Evolutionary conservation across 345 rosid species (phyloP), one percentile per base, ranked within the genome.

Genomic region (Stellera chamaejasme): DNA sequence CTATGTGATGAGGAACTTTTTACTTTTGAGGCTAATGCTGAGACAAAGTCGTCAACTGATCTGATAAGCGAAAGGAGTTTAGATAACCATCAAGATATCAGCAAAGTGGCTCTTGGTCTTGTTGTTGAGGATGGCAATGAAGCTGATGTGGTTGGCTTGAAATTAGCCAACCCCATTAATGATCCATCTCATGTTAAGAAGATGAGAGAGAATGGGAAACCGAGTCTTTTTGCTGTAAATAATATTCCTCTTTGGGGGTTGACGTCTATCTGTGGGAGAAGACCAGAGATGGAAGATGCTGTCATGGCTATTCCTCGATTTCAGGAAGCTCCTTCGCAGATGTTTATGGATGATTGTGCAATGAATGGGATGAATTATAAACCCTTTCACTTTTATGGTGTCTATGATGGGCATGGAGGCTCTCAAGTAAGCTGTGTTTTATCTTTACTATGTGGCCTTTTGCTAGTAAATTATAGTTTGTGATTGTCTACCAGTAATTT

Each of bases 261-360:
- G 28, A 79, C 73, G 42, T 85, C 87, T 51, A 65, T 83, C 12
- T 67, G 91, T 52, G 94, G 94, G 16, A 75, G 76, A 64, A 81
- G 94, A 45, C 72, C 82, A 0, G 94, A 82, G 76, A 89, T 89
- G 94, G 94, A 89, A 79, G 96, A 85, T 78, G 69, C 87, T 11
- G 72, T 78, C 11, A 71, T 82, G 0, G 76, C 65, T 44, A 64
- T 79, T 52, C 90, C 94, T 16, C 59, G 62, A 13, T 75, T 78
- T 63, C 50, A 79, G 75, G 75, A 72, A 55, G 71, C 76, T 19
- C 80, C 80, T 2, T 46, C 66, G 3, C 64, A 61, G 16, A 52
- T 64, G 67, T 54, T 74, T 11, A 64, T 60, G 54, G 74, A 60
- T 27, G 62, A 59, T 27, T 57, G 47, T 8, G 54, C 56, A 51